Percentiles rank a stretch among this genome's conserved stretches.
Conservation (phyloP, 1,139 yeast genomes). For the Zygosaccharomyces sapae region DNA sequence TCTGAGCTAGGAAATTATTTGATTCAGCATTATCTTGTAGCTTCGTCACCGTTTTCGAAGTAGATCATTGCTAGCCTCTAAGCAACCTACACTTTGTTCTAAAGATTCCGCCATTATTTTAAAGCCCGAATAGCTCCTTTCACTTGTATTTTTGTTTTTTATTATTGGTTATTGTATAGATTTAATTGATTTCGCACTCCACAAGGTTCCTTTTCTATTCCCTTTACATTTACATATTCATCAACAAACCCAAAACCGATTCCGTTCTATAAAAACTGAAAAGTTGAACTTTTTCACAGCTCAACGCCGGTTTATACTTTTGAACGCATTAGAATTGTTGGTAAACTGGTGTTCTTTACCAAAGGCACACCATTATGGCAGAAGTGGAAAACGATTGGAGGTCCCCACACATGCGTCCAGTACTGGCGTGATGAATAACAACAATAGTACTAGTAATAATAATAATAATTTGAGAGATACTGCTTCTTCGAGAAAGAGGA, state of each 20-base stretch:
- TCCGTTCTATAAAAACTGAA: background rate
- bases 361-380: constrained; percentile 9
- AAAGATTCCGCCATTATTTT: constrained; percentile 24
- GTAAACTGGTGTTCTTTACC: background rate
- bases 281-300: background rate
- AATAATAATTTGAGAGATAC: background rate
- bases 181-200: background rate
- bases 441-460: background rate
- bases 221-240: constrained; percentile 1
- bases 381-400: constrained; percentile 18
- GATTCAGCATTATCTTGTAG: constrained; percentile 19
- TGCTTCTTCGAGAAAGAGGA: constrained; percentile 15
- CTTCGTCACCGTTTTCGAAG: constrained; percentile 21
- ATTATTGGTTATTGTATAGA: background rate
- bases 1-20: constrained; percentile 25
- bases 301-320: background rate
- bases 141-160: background rate
- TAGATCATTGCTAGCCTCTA: constrained; percentile 24
- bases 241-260: constrained; percentile 1
- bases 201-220: constrained; percentile 1
- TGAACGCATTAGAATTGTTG: background rate
- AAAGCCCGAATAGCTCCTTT: background rate
- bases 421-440: constrained; percentile 7
- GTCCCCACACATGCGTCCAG: constrained; percentile 12
- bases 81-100: constrained; percentile 21